These are phyloP conservation scores for Malus hybrid DNA, from an alignment of 331 rosid species.

Conservation along the genomic window DNA sequence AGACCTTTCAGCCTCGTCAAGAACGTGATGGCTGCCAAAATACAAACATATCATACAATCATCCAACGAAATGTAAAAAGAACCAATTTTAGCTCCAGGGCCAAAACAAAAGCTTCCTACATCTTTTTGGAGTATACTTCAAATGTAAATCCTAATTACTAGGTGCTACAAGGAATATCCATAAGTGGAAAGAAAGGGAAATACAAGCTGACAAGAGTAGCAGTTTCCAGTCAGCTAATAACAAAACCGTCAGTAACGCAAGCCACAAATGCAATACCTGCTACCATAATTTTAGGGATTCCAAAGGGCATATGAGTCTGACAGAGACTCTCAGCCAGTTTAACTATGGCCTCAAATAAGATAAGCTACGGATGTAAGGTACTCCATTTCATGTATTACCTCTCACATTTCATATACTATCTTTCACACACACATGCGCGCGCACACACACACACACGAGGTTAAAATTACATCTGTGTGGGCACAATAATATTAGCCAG, in stretches of 20 bases:
- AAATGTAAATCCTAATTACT: background rate
- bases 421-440: no score
- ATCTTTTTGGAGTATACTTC: background rate
- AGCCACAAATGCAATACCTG: background rate
- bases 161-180: no score
- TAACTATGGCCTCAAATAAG: background rate
- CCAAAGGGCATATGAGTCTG: background rate
- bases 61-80: background rate
- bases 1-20: constrained; percentile 97
- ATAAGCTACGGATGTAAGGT: background rate
- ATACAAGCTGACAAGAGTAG: no score
- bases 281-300: background rate
- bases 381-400: background rate
- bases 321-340: background rate
- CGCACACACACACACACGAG: no score
- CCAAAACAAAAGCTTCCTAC: background rate
- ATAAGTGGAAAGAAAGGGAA: no score
- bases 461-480: background rate
- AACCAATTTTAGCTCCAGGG: background rate
- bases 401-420: background rate
- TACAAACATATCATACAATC: constrained; percentile 3
- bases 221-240: background rate
- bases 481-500: background rate
- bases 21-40: constrained; percentile 83
- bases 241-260: background rate